Percentiles rank a stretch among this genome's conserved stretches.
Conservation (phyloP, 768 basidiomycete genomes). For the Rubroboletus satanas region DNA sequence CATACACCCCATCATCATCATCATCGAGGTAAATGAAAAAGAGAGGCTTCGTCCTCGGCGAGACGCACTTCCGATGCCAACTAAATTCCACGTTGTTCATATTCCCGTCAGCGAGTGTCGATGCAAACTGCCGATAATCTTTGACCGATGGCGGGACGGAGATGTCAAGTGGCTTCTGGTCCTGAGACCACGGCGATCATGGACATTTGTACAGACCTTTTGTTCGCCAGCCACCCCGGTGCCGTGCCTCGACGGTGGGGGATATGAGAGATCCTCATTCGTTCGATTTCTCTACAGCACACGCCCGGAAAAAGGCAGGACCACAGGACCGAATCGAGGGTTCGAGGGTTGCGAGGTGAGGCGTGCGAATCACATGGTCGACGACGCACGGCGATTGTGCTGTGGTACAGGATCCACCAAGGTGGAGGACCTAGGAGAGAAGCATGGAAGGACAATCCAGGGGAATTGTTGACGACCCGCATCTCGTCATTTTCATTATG, state of each 20-base stretch:
- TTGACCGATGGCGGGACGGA: not conserved
- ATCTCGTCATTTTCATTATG: constrained; percentile 29
- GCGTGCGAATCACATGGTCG: constrained; percentile 19
- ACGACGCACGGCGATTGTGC: constrained; percentile 17
- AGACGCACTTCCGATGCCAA: constrained; percentile 12
- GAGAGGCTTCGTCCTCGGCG: constrained; percentile 8
- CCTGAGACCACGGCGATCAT: constrained; percentile 14
- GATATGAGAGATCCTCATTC: constrained; percentile 19
- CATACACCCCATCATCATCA: not conserved
- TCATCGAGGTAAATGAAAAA: constrained; percentile 5
- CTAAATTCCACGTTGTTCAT: constrained; percentile 7
- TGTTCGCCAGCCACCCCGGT: not conserved
- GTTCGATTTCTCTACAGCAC: constrained; percentile 10
- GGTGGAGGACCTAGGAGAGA: constrained; percentile 22
- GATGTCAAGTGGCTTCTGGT: constrained; percentile 1
- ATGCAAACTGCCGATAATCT: constrained; percentile 4
- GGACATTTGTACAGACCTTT: not conserved
- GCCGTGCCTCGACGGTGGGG: constrained; percentile 6
- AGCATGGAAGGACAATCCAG: constrained; percentile 22
- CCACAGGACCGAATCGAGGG: constrained; percentile 3
- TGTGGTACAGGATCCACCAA: constrained; percentile 26
- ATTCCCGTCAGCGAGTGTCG: constrained; percentile 9
- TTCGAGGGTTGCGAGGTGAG: not conserved
- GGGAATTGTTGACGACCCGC: constrained; percentile 9
- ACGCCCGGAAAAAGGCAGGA: constrained; percentile 7